Evolutionary conservation across 2,329 filamentous ascomycete species (phyloP), one percentile per base, ranked within the genome.

Genomic region (Fusarium sp.): DNA sequence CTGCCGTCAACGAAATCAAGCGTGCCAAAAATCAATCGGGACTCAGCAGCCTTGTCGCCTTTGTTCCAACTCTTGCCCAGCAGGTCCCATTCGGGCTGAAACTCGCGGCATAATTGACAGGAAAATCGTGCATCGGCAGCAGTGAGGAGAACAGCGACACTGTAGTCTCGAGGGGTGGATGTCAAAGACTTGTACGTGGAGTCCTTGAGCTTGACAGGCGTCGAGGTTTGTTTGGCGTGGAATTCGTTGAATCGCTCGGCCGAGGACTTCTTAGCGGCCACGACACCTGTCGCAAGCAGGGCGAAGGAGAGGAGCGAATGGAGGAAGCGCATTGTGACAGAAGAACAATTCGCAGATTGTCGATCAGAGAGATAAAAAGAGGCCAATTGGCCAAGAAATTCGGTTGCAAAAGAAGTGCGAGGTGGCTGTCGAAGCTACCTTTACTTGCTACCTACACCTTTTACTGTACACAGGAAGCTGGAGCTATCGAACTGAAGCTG

Each of bases 51-150:
- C 83, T 91, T 93, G 81, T 97, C 92, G 10, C 93, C 94, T 80
- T 92, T 94, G 68, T 86, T 86, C 96, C 96, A 99, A 82, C 92
- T 96, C 81, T 90, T 92, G 57, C 89, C 89, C 58, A 99, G 83
- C 57, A 98, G 81, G 59, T 97, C 92, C 92, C 94, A 99, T 82
- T 99, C 96, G 3, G 95, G 92, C 80, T 97, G 92, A 80, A 99
- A 97, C 56, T 97, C 93, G 55, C 90, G 88, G 81, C 96, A 99
- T 51, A 98, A 85, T 72, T 90, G 85, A 80, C 96, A 99, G 65
- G 92, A 93, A 78, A 93, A 98, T 63, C 93, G 89, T 32, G 90
- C 77, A 72, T 97, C 95, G 76, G 95, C 83, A 40, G 96, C 96
- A 2, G 96, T 99, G 71, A 99, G 84, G 16, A 99, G 88, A 5